phyloP scores from a whole-genome alignment of 2,329 filamentous ascomycete species.

The Knoxdaviesia capensis region DNA sequence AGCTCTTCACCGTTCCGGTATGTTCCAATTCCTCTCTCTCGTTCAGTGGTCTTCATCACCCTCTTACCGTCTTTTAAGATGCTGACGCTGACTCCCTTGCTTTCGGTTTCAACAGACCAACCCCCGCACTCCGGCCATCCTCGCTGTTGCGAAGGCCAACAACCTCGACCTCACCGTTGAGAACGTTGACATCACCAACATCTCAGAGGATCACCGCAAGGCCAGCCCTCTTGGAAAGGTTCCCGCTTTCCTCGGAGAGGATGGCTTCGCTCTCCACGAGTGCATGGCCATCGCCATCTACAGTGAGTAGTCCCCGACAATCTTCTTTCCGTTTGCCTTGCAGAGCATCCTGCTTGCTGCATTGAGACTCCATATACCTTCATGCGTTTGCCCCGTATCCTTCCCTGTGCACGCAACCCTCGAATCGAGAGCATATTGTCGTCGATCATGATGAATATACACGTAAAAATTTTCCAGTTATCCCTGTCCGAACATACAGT shows the following conservation, averaged over 20 bases:
- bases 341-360: too few relatives aligned
- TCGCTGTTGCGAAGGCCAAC: conserved; percentile 94
- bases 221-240: conserved; percentile 78
- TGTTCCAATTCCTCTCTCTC: conserved; percentile 8
- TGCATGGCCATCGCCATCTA: conserved; percentile 92
- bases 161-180: conserved; percentile 79
- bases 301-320: conserved; percentile 38
- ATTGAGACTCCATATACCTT: neutral
- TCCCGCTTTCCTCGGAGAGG: conserved; percentile 77
- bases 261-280: conserved; percentile 82
- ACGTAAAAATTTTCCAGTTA: conserved; percentile 1
- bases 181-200: conserved; percentile 43
- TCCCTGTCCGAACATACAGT: conserved; percentile 16
- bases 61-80: neutral
- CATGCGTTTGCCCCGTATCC: conserved; percentile 5
- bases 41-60: conserved; percentile 5
- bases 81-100: conserved; percentile 11
- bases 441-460: too few relatives aligned
- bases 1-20: conserved; percentile 81
- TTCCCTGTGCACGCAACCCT: neutral
- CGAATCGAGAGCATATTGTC: too few relatives aligned
- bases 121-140: conserved; percentile 72
- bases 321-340: conserved; percentile 2
- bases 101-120: conserved; percentile 43
- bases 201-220: conserved; percentile 61